phyloP scores from a whole-genome alignment of 2,329 filamentous ascomycete species.

The Penicillium occitanis region DNA sequence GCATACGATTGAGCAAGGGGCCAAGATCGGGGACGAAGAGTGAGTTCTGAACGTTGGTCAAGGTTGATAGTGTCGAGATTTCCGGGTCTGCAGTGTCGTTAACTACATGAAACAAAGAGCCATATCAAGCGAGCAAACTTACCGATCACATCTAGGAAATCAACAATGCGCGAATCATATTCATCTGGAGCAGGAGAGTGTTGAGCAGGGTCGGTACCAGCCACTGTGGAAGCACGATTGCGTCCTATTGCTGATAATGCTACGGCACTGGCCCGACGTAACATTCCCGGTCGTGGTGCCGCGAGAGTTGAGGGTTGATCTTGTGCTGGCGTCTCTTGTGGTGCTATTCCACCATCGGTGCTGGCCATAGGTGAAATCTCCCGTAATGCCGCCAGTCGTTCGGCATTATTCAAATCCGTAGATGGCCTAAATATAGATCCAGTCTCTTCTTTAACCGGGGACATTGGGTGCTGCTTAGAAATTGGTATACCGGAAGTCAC shows the following conservation, averaged over 20 bases:
- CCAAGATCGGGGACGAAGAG: slow-evolving; percentile 84
- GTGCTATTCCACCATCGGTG: not conserved
- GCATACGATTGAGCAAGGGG: slow-evolving; percentile 69
- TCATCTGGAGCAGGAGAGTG: slow-evolving; percentile 38
- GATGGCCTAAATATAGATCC: slow-evolving; percentile 25
- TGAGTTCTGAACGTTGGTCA: slow-evolving; percentile 88
- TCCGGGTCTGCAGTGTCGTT: slow-evolving; percentile 62
- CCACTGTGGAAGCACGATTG: slow-evolving; percentile 36
- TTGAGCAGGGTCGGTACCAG: slow-evolving; percentile 25
- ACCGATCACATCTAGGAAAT: slow-evolving; percentile 69
- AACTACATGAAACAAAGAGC: not conserved
- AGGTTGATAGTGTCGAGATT: slow-evolving; percentile 75
- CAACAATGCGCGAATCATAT: slow-evolving; percentile 63
- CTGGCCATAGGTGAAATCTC: not conserved
- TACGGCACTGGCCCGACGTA: slow-evolving; percentile 37
- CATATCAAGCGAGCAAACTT: slow-evolving; percentile 32
- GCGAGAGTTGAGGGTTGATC: not conserved
- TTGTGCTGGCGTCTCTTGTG: not conserved
- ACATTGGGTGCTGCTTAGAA: slow-evolving; percentile 28
- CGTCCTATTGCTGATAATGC: slow-evolving; percentile 34
- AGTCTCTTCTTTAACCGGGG: slow-evolving; percentile 37
- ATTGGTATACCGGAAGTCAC: slow-evolving; percentile 26
- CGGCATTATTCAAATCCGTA: slow-evolving; percentile 21
- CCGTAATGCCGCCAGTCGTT: slow-evolving; percentile 19
- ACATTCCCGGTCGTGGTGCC: slow-evolving; percentile 16